phyloP scores from a whole-genome alignment of 176 grass and related monocot genomes.

The Oryza meridionalis region DNA sequence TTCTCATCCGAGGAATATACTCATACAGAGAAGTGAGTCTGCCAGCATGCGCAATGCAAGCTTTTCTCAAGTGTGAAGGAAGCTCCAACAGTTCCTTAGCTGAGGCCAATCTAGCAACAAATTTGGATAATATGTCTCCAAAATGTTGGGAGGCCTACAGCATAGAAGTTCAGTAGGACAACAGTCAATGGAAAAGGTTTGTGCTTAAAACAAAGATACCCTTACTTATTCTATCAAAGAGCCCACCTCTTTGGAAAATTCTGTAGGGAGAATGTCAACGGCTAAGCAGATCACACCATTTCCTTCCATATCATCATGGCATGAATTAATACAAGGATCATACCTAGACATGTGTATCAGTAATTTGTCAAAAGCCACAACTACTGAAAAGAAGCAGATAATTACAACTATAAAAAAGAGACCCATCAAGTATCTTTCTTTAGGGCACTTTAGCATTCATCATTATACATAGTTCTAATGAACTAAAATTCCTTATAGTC shows the following conservation, averaged over 20 bases:
- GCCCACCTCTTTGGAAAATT: conserved; percentile 88
- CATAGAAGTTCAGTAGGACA: conserved; percentile 28
- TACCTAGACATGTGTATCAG: conserved; percentile 58
- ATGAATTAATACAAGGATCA: conserved; percentile 71
- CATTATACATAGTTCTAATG: neutral
- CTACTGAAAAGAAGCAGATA: conserved; percentile 1
- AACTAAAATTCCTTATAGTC: neutral
- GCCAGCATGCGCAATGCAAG: conserved; percentile 83
- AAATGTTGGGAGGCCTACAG: conserved; percentile 94
- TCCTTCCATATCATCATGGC: conserved; percentile 80
- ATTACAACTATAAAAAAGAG: neutral
- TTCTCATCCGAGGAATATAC: conserved; percentile 93
- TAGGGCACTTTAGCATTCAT: conserved; percentile 4
- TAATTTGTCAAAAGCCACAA: conserved; percentile 21
- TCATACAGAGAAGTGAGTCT: conserved; percentile 78
- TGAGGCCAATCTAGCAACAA: conserved; percentile 73
- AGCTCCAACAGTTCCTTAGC: conserved; percentile 63
- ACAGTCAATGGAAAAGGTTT: neutral
- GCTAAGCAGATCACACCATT: conserved; percentile 86
- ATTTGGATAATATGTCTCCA: conserved; percentile 84
- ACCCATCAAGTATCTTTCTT: conserved; percentile 14
- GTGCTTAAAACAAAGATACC: conserved; percentile 9
- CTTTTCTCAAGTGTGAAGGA: conserved; percentile 79
- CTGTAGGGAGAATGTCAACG: conserved; percentile 93
- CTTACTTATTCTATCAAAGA: conserved; percentile 19